Conservation (phyloP, 257 asterid genomes). For the Nicotiana benthamiana region DNA sequence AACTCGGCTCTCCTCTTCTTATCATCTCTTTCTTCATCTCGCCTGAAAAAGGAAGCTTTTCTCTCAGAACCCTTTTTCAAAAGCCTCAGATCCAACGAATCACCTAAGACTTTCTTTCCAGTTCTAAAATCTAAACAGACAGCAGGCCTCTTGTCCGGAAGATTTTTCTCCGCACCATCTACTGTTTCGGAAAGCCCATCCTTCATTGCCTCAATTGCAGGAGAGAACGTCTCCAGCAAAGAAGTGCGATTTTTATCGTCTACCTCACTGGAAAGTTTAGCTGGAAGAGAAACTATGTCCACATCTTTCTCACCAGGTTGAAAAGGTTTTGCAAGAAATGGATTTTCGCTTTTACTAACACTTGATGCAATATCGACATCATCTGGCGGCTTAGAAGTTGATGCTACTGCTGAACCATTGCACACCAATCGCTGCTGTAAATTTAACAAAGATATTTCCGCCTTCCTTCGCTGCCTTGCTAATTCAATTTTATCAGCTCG, state of each 20-base stretch:
- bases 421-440: slow-evolving; percentile 78
- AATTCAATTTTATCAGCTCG: slow-evolving; percentile 83
- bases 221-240: slow-evolving; percentile 81
- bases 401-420: slow-evolving; percentile 44
- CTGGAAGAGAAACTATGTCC: slow-evolving; percentile 33
- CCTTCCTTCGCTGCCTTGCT: slow-evolving; percentile 90
- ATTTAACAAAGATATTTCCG: slow-evolving; percentile 83
- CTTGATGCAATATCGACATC: slow-evolving; percentile 18
- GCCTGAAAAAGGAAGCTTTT: slow-evolving; percentile 50
- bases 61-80: slow-evolving; percentile 48
- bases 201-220: slow-evolving; percentile 91
- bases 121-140: slow-evolving; percentile 60
- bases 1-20: slow-evolving; percentile 92
- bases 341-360: slow-evolving; percentile 30
- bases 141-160: slow-evolving; percentile 57
- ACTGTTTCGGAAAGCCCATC: slow-evolving; percentile 62
- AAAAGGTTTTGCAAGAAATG: slow-evolving; percentile 35
- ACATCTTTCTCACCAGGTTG: slow-evolving; percentile 44
- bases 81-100: slow-evolving; percentile 80
- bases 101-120: slow-evolving; percentile 65
- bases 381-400: slow-evolving; percentile 32
- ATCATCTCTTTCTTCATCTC: slow-evolving; percentile 82
- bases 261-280: slow-evolving; percentile 28
- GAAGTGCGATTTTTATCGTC: slow-evolving; percentile 34
- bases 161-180: slow-evolving; percentile 37